phyloP scores from a whole-genome alignment of 371 early-diverging fungal genomes.

The Chytridium lagenaria region DNA sequence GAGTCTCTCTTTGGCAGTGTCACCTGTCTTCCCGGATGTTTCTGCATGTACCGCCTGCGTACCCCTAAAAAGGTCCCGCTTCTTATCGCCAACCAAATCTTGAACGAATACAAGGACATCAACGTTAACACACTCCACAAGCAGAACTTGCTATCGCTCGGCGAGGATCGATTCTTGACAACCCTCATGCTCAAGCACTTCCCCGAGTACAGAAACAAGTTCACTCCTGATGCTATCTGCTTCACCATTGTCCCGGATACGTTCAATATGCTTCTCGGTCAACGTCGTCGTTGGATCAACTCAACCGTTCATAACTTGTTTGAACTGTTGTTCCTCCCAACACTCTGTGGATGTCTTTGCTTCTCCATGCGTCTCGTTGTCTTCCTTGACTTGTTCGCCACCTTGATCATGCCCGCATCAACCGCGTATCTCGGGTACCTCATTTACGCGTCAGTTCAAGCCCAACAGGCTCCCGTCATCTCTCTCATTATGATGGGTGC shows the following conservation, averaged over 20 bases:
- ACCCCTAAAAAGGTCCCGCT: slow-evolving; percentile 87
- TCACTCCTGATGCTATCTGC: slow-evolving; percentile 95
- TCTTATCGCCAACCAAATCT: slow-evolving; percentile 85
- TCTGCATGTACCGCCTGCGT: slow-evolving; percentile 72
- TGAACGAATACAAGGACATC: slow-evolving; percentile 93
- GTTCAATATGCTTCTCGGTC: slow-evolving; percentile 90
- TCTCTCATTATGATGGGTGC: slow-evolving; percentile 52
- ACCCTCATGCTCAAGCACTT: slow-evolving; percentile 98
- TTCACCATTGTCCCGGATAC: slow-evolving; percentile 97
- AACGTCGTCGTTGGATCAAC: slow-evolving; percentile 94
- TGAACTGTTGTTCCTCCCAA: slow-evolving; percentile 83
- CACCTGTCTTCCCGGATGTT: slow-evolving; percentile 78
- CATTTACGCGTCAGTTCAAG: slow-evolving; percentile 72
- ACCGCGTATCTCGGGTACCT: slow-evolving; percentile 73
- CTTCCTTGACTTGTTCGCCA: slow-evolving; percentile 80
- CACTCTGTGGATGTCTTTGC: slow-evolving; percentile 93
- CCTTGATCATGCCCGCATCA: slow-evolving; percentile 71
- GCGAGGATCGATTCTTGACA: slow-evolving; percentile 71
- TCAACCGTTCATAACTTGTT: slow-evolving; percentile 95
- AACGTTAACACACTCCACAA: slow-evolving; percentile 97
- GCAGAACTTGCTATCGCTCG: slow-evolving; percentile 69
- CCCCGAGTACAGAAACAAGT: slow-evolving; percentile 95
- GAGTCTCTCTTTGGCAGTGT: slow-evolving; percentile 96
- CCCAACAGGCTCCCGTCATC: slow-evolving; percentile 49
- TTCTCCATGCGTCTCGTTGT: slow-evolving; percentile 94